phyloP scores from a whole-genome alignment of 2,329 filamentous ascomycete species.

The Celoporthe dispersa region DNA sequence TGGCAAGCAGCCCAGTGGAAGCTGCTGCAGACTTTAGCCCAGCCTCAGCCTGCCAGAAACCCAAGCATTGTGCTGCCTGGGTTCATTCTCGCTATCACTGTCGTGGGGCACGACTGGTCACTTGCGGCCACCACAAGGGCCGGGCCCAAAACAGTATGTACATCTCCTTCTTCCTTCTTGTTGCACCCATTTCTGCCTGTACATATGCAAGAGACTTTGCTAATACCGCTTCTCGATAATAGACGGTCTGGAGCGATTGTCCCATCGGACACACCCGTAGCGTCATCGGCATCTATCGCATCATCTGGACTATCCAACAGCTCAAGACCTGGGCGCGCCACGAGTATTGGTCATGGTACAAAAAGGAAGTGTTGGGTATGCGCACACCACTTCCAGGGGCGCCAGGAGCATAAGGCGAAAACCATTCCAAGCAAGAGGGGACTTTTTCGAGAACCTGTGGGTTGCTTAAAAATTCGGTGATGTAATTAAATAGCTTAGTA shows the following conservation, averaged over 20 bases:
- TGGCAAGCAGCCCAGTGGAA: constrained; percentile 19
- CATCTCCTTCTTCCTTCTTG: background rate
- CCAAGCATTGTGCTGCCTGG: background rate
- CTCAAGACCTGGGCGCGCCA: background rate
- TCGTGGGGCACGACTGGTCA: constrained; percentile 4
- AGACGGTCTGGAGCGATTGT: background rate
- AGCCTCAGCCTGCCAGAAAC: background rate
- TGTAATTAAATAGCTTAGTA: no score
- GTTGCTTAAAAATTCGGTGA: no score
- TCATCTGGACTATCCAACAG: constrained; percentile 1
- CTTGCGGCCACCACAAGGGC: background rate
- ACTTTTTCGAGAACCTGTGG: no score
- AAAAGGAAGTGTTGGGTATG: background rate
- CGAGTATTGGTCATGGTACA: background rate
- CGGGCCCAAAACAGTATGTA: background rate
- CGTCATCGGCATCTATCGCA: background rate
- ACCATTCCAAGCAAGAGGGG: no score
- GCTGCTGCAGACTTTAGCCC: background rate
- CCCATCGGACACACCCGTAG: background rate
- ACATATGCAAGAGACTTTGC: background rate
- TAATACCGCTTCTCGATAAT: background rate
- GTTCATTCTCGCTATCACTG: background rate
- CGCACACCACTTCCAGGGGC: no score
- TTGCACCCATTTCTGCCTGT: background rate
- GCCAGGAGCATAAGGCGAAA: no score